Percentiles rank a stretch among this genome's conserved stretches.
Evolutionary conservation across 306 rosid genomes (phyloP).

Genomic region (Sicyos baderoa): DNA sequence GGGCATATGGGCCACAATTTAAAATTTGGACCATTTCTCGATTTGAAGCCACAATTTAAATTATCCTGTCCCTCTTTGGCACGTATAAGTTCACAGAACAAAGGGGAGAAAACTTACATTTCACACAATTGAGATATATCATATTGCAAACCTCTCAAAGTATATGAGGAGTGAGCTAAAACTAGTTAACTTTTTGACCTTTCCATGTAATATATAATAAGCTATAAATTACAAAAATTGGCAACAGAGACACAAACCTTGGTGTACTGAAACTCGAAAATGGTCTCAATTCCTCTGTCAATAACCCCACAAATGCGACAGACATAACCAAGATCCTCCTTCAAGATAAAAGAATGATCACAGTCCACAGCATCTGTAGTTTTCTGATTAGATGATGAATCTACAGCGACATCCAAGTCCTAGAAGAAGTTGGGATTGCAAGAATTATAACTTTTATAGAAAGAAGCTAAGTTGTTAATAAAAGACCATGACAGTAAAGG

Average conservation of each 20-base stretch:
- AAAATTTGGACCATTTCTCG: too few species aligned
- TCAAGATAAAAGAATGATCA: slow-evolving; percentile 79
- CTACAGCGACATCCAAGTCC: slow-evolving; percentile 39
- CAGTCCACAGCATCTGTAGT: slow-evolving; percentile 43
- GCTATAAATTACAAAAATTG: neutral
- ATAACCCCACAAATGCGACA: slow-evolving; percentile 86
- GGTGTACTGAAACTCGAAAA: slow-evolving; percentile 79
- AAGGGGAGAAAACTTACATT: neutral
- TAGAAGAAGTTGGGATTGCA: slow-evolving; percentile 22
- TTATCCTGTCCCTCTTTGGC: neutral
- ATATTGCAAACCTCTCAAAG: neutral
- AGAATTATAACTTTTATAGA: neutral
- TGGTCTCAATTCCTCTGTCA: slow-evolving; percentile 61
- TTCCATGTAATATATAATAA: neutral
- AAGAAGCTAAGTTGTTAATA: neutral
- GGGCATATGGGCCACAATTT: neutral
- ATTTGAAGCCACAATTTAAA: neutral
- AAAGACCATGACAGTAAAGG: neutral
- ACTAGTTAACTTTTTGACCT: neutral
- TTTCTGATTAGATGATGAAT: slow-evolving; percentile 39
- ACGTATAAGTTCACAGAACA: neutral
- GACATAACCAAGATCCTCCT: slow-evolving; percentile 87
- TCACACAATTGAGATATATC: slow-evolving; percentile 9
- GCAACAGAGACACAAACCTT: slow-evolving; percentile 28
- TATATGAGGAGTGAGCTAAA: neutral